Evolutionary conservation across 345 rosid genomes (phyloP), one percentile per base, ranked within the genome.

Genomic region (Hypericum perforatum): DNA sequence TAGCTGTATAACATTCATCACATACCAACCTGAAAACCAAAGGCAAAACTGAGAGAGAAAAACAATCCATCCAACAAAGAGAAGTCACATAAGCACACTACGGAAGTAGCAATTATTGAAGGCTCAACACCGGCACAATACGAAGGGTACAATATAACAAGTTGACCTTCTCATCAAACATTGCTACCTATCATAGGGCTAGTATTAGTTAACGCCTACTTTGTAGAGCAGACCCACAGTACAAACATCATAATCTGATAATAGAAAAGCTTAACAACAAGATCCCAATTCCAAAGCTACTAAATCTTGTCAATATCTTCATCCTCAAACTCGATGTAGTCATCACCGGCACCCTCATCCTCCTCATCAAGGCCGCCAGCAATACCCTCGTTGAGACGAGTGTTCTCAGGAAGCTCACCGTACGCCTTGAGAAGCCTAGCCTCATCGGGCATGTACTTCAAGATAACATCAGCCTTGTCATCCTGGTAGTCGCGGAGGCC

Each of bases 281-380:
- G 29, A 46, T 13, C 5, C 7, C 29, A 13, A 46, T 46, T 46
- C 37, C 37, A 39, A 10, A 36, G 51, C 32, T 7, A 10, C 15
- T 49, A 56, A 12, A 57, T 57, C 62, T 52, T 52, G 45, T 52
- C 62, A 40, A 57, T 43, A 40, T 57, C 62, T 16, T 57, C 62
- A 5, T 64, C 68, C 52, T 64, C 62, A 11, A 64, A 52, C 16
- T 64, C 49, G 5, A 64, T 51, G 38, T 57, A 52, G 52, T 57
- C 43, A 16, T 45, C 58, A 3, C 36, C 58, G 10, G 15, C 63
- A 39, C 16, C 43, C 3, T 50, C 58, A 40, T 51, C 63, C 42
- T 44, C 68, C 9, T 48, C 55, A 9, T 37, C 62, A 6, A 51
- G 38, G 2, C 58, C 58, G 4, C 62, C 53, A 7, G 58, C 62